Conservation (phyloP, 1,139 yeast genomes). For the Pichia sp. region DNA sequence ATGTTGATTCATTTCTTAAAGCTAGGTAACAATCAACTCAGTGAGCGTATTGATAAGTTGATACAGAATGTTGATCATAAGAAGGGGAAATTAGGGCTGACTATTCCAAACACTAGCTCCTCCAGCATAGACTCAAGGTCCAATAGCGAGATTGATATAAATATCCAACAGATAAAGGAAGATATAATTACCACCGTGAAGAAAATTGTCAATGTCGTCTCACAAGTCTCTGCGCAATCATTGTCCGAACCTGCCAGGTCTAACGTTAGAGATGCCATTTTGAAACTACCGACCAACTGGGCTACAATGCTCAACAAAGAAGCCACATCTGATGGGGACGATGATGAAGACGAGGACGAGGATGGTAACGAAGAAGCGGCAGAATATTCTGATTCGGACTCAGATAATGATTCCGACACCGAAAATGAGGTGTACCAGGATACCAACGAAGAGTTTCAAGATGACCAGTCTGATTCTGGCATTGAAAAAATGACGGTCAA, state of each 20-base stretch:
- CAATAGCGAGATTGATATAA: conserved; percentile 13
- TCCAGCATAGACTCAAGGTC: conserved; percentile 2
- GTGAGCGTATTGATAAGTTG: conserved; percentile 27
- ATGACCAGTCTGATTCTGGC: background rate
- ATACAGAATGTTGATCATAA: conserved; percentile 23
- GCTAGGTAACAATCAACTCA: conserved; percentile 28
- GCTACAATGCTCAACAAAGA: conserved; percentile 30
- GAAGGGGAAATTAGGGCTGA: conserved; percentile 10
- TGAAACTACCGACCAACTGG: conserved; percentile 69
- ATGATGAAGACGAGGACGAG: conserved; percentile 9
- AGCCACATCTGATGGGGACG: conserved; percentile 14
- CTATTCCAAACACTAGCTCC: background rate
- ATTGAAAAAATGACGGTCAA: conserved; percentile 14
- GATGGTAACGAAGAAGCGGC: conserved; percentile 9
- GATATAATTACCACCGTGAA: conserved; percentile 87
- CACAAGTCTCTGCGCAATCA: conserved; percentile 72
- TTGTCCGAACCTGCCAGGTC: conserved; percentile 80
- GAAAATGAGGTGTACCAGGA: conserved; percentile 10
- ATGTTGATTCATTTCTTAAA: conserved; percentile 30
- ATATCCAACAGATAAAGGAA: conserved; percentile 46
- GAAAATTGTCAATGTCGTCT: conserved; percentile 77
- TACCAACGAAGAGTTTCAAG: conserved; percentile 12
- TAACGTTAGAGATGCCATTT: conserved; percentile 71
- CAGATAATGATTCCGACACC: conserved; percentile 9
- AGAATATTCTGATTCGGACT: conserved; percentile 13